A percentile compares a stretch with the other conserved stretches of the same genome.
Evolutionary conservation across 352 stramenopile species (phyloP).

Genomic region (Aphanomyces astaci): DNA sequence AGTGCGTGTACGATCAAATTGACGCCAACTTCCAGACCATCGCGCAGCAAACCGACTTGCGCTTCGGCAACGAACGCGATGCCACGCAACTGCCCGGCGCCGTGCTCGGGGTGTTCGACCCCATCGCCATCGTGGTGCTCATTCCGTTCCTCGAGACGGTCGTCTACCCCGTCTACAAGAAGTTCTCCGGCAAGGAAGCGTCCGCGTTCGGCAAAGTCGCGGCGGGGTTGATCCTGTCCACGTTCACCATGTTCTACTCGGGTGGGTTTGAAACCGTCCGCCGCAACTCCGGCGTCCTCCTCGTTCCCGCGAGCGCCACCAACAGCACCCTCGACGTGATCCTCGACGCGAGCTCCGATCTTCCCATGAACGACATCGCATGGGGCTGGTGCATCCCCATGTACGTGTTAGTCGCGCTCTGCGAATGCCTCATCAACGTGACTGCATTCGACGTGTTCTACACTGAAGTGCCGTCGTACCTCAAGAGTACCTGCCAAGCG

Average conservation of each 20-base stretch:
- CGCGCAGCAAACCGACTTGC: slow-evolving; percentile 57
- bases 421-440: slow-evolving; percentile 56
- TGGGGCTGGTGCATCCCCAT: slow-evolving; percentile 44
- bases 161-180: slow-evolving; percentile 38
- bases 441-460: slow-evolving; percentile 57
- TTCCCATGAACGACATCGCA: slow-evolving; percentile 54
- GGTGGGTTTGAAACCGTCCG: slow-evolving; percentile 48
- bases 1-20: slow-evolving; percentile 53
- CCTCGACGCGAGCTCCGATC: slow-evolving; percentile 32
- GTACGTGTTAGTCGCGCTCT: slow-evolving; percentile 50
- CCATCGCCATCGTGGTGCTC: slow-evolving; percentile 33
- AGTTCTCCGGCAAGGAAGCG: slow-evolving; percentile 32
- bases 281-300: slow-evolving; percentile 36
- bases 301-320: slow-evolving; percentile 20
- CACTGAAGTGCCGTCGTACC: slow-evolving; percentile 39
- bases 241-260: slow-evolving; percentile 37
- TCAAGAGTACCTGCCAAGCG: slow-evolving; percentile 51
- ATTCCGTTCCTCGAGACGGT: slow-evolving; percentile 36
- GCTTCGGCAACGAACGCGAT: slow-evolving; percentile 33
- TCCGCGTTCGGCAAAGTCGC: slow-evolving; percentile 36
- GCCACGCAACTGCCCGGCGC: slow-evolving; percentile 46
- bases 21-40: slow-evolving; percentile 63
- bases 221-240: slow-evolving; percentile 30
- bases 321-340: slow-evolving; percentile 24
- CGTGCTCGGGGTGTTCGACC: slow-evolving; percentile 45